Percentiles rank a stretch among this genome's conserved stretches.
Conservation (phyloP, 495 filamentous ascomycete genomes). For the Wilcoxina mikolae region DNA sequence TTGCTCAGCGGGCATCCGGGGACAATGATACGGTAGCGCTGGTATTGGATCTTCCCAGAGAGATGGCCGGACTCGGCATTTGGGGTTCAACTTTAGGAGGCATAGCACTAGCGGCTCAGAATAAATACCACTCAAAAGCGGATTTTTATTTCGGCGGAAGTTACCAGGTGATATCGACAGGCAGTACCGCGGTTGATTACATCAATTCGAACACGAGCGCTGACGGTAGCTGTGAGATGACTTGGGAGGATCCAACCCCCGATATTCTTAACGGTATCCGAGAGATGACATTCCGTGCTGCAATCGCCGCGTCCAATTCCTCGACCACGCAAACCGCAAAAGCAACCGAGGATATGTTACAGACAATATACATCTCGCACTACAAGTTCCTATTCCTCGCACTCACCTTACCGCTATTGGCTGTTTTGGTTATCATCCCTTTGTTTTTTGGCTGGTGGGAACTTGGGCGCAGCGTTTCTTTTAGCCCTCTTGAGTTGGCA, state of each 20-base stretch:
- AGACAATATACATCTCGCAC: background rate
- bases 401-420: background rate
- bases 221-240: background rate
- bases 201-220: background rate
- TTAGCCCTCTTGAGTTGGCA: background rate
- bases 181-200: background rate
- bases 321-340: background rate
- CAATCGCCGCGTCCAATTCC: background rate
- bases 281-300: background rate
- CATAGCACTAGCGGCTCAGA: too few species aligned
- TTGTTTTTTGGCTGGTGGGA: background rate
- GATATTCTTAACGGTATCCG: background rate
- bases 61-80: background rate
- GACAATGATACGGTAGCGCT: background rate
- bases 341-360: background rate
- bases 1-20: too few species aligned
- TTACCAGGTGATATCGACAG: too few species aligned
- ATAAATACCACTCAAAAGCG: background rate
- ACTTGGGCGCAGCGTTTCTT: background rate
- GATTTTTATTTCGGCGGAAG: background rate
- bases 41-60: background rate
- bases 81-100: background rate
- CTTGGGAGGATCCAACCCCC: background rate
- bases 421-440: background rate
- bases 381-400: background rate